phyloP scores from a whole-genome alignment of 108 stramenopile species.

The Parmales sp. region DNA sequence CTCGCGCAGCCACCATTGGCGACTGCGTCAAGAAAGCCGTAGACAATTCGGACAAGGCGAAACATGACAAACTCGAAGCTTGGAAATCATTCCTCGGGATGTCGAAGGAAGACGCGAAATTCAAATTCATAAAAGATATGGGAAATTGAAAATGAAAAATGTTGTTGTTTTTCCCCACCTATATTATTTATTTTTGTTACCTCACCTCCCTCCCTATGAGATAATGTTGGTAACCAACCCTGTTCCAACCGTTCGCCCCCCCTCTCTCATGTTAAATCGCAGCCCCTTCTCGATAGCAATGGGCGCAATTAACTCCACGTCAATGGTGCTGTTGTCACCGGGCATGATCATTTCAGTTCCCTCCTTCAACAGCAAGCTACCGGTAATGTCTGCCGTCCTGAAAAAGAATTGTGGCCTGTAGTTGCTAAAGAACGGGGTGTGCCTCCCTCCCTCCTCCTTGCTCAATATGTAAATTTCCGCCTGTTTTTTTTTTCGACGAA shows the following conservation, averaged over 20 bases:
- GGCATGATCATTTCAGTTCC: slow-evolving; percentile 99
- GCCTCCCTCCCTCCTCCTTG: slow-evolving; percentile 97
- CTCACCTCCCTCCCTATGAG: too few relatives aligned
- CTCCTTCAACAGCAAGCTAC: slow-evolving; percentile 69
- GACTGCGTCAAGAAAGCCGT: too few relatives aligned
- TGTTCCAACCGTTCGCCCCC: slow-evolving; percentile 95
- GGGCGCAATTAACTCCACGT: slow-evolving; percentile 85
- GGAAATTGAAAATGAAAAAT: too few relatives aligned
- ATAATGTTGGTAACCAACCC: slow-evolving; percentile 89
- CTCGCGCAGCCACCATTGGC: too few relatives aligned
- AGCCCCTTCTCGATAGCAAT: slow-evolving; percentile 85
- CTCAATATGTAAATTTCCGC: slow-evolving; percentile 93
- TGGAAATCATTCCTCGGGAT: too few relatives aligned
- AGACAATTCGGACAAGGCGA: too few relatives aligned
- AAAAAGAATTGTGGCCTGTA: slow-evolving; percentile 99
- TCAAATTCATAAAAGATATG: too few relatives aligned
- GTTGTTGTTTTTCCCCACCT: too few relatives aligned
- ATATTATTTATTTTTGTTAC: too few relatives aligned
- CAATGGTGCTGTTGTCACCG: slow-evolving; percentile 90
- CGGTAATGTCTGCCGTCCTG: slow-evolving; percentile 97
- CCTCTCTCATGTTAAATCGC: slow-evolving; percentile 96
- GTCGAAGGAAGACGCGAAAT: too few relatives aligned
- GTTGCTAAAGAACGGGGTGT: slow-evolving; percentile 97
- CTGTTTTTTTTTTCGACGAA: too few relatives aligned
- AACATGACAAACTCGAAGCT: too few relatives aligned